Base-by-base conservation (phyloP, 208 protist genomes). In the Crithidia brevicula region DNA sequence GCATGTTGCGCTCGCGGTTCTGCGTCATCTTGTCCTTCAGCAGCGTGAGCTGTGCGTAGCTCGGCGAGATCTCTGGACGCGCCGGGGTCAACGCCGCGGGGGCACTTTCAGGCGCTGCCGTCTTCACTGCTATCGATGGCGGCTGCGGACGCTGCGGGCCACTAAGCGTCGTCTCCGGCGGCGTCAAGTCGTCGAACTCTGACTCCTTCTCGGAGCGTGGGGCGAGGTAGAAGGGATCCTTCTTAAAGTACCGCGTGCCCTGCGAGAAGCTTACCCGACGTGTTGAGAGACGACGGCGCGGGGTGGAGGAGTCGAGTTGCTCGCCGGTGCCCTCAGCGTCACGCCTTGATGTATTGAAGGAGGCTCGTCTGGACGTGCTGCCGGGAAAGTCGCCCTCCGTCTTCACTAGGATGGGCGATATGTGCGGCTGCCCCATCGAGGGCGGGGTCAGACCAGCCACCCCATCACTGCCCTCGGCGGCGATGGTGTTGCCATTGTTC, bases 1-100 rank as follows among this genome's bases (percentile, higher is more conserved):
- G 3, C 36, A 50, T 4, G 22, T 31, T 43, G 54, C 54, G 33
- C n/a, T 47, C 54, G 6, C 54, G 54, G 20, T 46, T 43, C 20
- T 60, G 54, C 34, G 54, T 60, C 36, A 60, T 60, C 36, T 47
- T 60, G 18, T 60, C 54, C 25, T 59, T 70, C 27, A 50, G 18
- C 23, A 50, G 34, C 25, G 49, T 57, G 0, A 59, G 50, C 31
- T 57, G 34, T 36, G 27, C 22, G 20, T 62, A 59, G 23, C 33
- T 51, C 25, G 22, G 1, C 16, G 30, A 46, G 1, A 15, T n/a
- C 4, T 69, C 22, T 6, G 34, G 46, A 3, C 16, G 30, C 15
- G 6, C 23, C 38, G 42, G 28, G 1, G 33, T 42, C 30, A 23
- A 3, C 59, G 15, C 50, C 3, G 36, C 33, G 5, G 46, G 6